phyloP scores from a whole-genome alignment of 768 basidiomycete genomes.

The Piloderma croceum region DNA sequence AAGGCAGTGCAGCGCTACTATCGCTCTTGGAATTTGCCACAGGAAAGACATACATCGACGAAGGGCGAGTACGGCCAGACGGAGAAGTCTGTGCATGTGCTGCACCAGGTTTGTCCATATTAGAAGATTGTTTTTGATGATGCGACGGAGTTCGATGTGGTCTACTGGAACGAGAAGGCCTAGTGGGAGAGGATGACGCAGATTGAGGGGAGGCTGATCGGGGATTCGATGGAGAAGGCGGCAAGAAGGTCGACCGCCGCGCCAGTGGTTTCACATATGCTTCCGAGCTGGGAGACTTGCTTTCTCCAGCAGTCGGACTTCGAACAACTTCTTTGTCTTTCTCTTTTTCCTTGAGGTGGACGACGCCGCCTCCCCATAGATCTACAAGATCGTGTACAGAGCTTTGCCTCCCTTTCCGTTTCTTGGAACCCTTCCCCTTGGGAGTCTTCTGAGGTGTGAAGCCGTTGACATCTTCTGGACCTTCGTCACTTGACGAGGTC shows the following conservation, averaged over 20 bases:
- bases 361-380: conserved; percentile 60
- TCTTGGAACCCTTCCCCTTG: conserved; percentile 16
- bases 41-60: conserved; percentile 77
- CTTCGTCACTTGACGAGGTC: conserved; percentile 55
- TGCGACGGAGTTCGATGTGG: too few relatives aligned
- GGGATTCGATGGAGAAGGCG: conserved; percentile 15
- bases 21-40: conserved; percentile 36
- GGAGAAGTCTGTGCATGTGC: conserved; percentile 25
- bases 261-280: too few relatives aligned
- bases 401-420: conserved; percentile 58
- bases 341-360: conserved; percentile 33
- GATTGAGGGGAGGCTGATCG: conserved; percentile 21
- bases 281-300: too few relatives aligned
- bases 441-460: conserved; percentile 15
- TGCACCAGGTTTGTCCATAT: conserved; percentile 14
- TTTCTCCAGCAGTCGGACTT: conserved; percentile 13
- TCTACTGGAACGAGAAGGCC: too few relatives aligned
- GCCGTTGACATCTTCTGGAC: conserved; percentile 43
- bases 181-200: too few relatives aligned
- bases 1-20: conserved; percentile 34
- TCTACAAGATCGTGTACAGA: conserved; percentile 83
- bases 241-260: too few relatives aligned
- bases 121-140: conserved; percentile 5
- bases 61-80: conserved; percentile 56
- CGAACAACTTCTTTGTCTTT: conserved; percentile 27